Evolutionary conservation across 768 basidiomycete genomes (phyloP).

Genomic region (Psilocybe tampanensis): DNA sequence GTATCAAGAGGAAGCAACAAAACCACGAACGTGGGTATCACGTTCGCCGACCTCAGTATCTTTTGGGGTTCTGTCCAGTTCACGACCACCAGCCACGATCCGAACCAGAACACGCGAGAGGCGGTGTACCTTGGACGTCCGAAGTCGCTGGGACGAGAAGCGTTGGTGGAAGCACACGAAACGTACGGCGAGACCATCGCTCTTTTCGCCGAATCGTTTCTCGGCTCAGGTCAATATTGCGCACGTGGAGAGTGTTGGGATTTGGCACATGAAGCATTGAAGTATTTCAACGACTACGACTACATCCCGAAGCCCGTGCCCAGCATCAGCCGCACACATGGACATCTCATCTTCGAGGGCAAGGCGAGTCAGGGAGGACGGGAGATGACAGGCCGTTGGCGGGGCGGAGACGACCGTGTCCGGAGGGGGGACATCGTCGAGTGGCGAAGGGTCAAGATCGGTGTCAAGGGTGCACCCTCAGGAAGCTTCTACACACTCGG

Average conservation of each 20-base stretch:
- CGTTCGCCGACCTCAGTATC: constrained; percentile 53
- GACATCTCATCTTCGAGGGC: constrained; percentile 52
- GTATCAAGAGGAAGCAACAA: constrained; percentile 28
- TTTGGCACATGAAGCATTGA: constrained; percentile 52
- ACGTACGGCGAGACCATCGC: constrained; percentile 53
- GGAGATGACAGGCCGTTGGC: constrained; percentile 43
- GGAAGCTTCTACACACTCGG: constrained; percentile 39
- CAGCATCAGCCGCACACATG: constrained; percentile 53
- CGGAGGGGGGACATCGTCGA: constrained; percentile 59
- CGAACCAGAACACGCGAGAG: constrained; percentile 30
- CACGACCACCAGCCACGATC: constrained; percentile 31
- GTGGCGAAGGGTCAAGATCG: constrained; percentile 46
- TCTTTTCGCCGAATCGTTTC: constrained; percentile 47
- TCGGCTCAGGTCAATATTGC: constrained; percentile 42
- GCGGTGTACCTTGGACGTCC: constrained; percentile 44
- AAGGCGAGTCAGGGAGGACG: constrained; percentile 33
- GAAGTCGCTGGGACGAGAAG: constrained; percentile 29
- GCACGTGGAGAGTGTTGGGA: constrained; percentile 64
- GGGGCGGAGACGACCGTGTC: constrained; percentile 53
- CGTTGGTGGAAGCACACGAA: constrained; percentile 44
- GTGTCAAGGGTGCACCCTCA: constrained; percentile 20
- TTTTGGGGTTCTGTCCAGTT: constrained; percentile 50
- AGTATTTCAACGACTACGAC: constrained; percentile 40
- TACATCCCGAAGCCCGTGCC: constrained; percentile 48
- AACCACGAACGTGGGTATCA: constrained; percentile 36